These are phyloP conservation scores for Neurospora tetraspora DNA, from an alignment of 495 filamentous ascomycete genomes.

Conservation along the genomic window DNA sequence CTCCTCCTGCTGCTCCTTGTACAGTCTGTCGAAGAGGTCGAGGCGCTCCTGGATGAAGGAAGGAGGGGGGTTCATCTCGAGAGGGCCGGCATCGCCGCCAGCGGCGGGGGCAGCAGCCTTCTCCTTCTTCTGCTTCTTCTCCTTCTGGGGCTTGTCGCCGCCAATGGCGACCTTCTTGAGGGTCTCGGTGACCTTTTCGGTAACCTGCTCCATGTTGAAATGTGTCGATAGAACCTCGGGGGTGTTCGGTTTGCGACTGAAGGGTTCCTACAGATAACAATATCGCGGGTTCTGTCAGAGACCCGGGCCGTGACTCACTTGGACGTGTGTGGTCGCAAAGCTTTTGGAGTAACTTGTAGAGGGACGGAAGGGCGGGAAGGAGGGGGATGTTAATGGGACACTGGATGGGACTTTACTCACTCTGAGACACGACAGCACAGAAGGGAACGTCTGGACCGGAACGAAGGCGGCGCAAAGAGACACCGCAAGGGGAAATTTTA, in stretches of 20 bases:
- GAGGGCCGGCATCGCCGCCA: constrained; percentile 24
- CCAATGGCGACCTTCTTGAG: constrained; percentile 23
- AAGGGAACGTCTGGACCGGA: not conserved
- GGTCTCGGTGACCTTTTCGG: constrained; percentile 23
- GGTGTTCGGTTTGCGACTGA: not conserved
- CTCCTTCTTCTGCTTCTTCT: constrained; percentile 26
- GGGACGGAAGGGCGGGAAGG: not conserved
- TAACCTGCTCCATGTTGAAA: constrained; percentile 1
- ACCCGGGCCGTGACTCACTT: constrained; percentile 20
- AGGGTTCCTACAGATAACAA: not conserved
- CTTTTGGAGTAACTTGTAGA: not conserved
- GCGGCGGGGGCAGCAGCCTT: constrained; percentile 32
- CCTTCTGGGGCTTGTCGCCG: constrained; percentile 10
- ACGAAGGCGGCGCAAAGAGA: not conserved
- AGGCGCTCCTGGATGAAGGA: constrained; percentile 78
- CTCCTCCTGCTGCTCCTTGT: constrained; percentile 69
- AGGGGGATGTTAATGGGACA: not conserved
- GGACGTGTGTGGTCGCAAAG: not conserved
- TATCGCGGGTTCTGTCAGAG: constrained; percentile 5
- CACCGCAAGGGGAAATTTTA: not conserved
- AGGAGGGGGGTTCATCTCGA: constrained; percentile 59
- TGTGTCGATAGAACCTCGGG: not conserved
- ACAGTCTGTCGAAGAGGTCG: constrained; percentile 76
- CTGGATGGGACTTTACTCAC: not conserved
- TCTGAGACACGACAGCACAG: not conserved